A percentile compares a stretch with the other conserved stretches of the same genome.
phyloP scores from a whole-genome alignment of 495 filamentous ascomycete species.

The Entonaema liquescens region DNA sequence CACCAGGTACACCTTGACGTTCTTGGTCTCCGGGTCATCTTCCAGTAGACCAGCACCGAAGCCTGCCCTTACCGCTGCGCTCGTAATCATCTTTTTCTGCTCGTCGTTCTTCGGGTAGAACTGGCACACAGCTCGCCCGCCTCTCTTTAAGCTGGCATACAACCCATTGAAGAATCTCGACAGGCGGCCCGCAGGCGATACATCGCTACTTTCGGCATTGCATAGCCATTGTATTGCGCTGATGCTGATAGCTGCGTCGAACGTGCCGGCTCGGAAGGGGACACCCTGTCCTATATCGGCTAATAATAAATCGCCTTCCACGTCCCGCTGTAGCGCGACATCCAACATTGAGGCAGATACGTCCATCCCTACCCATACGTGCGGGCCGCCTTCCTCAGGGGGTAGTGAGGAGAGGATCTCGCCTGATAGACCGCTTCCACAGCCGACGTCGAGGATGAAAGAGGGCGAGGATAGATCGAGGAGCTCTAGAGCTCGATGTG shows the following conservation, averaged over 20 bases:
- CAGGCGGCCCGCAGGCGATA: constrained; percentile 76
- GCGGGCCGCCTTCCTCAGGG: constrained; percentile 77
- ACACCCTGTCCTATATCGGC: constrained; percentile 96
- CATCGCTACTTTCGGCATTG: constrained; percentile 89
- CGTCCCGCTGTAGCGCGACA: constrained; percentile 87
- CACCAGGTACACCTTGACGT: constrained; percentile 91
- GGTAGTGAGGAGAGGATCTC: constrained; percentile 81
- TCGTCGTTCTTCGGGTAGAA: constrained; percentile 97
- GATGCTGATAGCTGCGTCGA: constrained; percentile 95
- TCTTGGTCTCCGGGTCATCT: constrained; percentile 96
- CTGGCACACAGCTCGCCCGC: constrained; percentile 92
- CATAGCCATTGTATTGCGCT: constrained; percentile 97
- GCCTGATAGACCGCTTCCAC: constrained; percentile 93
- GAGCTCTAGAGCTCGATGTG: constrained; percentile 87
- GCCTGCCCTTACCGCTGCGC: constrained; percentile 87
- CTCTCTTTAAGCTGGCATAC: constrained; percentile 82
- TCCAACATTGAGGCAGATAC: constrained; percentile 93
- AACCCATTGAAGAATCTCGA: constrained; percentile 91
- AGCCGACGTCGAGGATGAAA: constrained; percentile 92
- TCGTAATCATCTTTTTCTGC: constrained; percentile 89
- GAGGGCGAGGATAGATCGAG: constrained; percentile 83
- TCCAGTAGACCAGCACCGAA: constrained; percentile 95
- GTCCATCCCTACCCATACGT: constrained; percentile 96
- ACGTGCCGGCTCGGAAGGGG: constrained; percentile 89
- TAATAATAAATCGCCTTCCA: constrained; percentile 89